phyloP scores from a whole-genome alignment of 805 yeast species.

The Wickerhamomyces sydowiorum region DNA sequence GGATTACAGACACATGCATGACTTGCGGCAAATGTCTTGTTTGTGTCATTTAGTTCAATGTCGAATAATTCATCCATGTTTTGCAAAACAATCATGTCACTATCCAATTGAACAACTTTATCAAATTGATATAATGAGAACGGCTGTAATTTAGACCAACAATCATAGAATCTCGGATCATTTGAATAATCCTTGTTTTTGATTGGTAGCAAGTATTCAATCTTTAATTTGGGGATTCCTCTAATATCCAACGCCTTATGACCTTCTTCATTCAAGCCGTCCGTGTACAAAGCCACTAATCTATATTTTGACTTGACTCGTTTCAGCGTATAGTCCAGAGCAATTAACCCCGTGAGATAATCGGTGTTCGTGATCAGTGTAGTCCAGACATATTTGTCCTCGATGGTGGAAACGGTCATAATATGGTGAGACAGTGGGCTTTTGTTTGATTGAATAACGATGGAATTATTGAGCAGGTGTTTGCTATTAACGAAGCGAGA shows the following conservation, averaged over 20 bases:
- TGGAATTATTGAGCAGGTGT: no score
- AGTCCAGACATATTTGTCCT: slow-evolving; percentile 39
- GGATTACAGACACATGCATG: slow-evolving; percentile 65
- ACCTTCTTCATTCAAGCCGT: slow-evolving; percentile 36
- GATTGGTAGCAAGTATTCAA: slow-evolving; percentile 39
- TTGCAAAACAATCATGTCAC: slow-evolving; percentile 51
- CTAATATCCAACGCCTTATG: slow-evolving; percentile 33
- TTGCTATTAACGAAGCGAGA: no score
- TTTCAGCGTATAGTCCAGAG: slow-evolving; percentile 42
- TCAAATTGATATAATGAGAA: slow-evolving; percentile 45
- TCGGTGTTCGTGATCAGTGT: slow-evolving; percentile 48
- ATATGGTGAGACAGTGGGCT: no score
- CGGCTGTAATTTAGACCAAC: slow-evolving; percentile 58
- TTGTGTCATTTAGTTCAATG: slow-evolving; percentile 28
- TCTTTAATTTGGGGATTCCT: slow-evolving; percentile 34
- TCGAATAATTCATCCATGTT: slow-evolving; percentile 60
- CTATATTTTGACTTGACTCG: slow-evolving; percentile 41
- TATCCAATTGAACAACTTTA: slow-evolving; percentile 50
- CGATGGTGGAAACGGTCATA: not conserved
- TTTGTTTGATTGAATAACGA: no score
- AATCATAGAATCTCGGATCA: slow-evolving; percentile 52
- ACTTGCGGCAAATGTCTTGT: slow-evolving; percentile 45
- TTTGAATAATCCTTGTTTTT: slow-evolving; percentile 37
- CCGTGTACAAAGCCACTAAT: slow-evolving; percentile 48
- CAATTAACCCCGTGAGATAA: slow-evolving; percentile 46